Conservation (phyloP, 768 basidiomycete species). For the Boletus vinaceobasis region DNA sequence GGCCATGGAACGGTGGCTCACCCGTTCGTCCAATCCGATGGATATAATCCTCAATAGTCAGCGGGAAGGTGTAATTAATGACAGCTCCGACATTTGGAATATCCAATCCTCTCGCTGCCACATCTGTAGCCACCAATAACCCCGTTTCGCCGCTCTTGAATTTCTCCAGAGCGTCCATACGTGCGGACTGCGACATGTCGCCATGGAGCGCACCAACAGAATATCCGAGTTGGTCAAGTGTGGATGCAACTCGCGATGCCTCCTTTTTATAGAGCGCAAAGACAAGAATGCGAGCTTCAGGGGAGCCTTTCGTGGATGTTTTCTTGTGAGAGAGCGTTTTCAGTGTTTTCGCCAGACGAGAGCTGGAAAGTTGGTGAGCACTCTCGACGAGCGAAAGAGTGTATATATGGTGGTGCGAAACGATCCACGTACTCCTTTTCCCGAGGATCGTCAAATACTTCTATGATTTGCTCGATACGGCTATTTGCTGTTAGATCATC, state of each 20-base stretch:
- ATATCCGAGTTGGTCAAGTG: constrained; percentile 71
- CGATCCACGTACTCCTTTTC: constrained; percentile 73
- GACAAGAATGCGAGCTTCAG: constrained; percentile 73
- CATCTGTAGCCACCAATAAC: constrained; percentile 93
- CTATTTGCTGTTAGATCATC: constrained; percentile 95
- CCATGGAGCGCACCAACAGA: constrained; percentile 83
- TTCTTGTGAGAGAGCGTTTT: constrained; percentile 59
- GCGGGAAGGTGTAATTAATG: constrained; percentile 95
- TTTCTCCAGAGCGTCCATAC: constrained; percentile 80
- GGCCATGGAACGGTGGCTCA: constrained; percentile 26
- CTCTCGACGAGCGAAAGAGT: not conserved
- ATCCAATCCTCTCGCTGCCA: constrained; percentile 94
- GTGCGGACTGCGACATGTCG: constrained; percentile 81
- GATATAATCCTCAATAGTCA: constrained; percentile 92
- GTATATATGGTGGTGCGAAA: not conserved
- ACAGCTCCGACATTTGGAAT: constrained; percentile 95
- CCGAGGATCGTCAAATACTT: constrained; percentile 82
- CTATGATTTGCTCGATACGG: constrained; percentile 88
- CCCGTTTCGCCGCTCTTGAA: constrained; percentile 82
- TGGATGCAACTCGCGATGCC: constrained; percentile 83
- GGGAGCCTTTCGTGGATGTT: constrained; percentile 43
- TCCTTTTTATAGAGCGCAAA: constrained; percentile 99
- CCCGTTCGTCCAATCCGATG: constrained; percentile 90
- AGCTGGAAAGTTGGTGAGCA: constrained; percentile 34
- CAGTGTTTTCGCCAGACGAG: constrained; percentile 57